Conservation (phyloP, 371 early-diverging fungal genomes). For the Chytridium lagenaria region DNA sequence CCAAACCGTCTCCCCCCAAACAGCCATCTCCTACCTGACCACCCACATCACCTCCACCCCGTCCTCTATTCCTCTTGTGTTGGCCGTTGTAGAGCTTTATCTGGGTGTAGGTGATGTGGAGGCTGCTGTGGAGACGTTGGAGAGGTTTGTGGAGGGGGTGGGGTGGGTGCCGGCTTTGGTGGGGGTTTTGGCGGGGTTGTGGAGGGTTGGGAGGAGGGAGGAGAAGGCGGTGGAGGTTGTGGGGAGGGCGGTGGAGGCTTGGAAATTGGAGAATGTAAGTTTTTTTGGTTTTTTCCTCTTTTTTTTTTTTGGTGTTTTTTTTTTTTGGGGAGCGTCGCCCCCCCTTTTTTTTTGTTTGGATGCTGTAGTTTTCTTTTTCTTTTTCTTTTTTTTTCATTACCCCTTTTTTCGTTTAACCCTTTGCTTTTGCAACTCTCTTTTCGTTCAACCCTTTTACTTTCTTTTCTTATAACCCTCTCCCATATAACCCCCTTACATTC, state of each 20-base stretch:
- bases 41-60: neutral
- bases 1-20: too few relatives aligned
- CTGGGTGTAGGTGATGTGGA: neutral
- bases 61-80: neutral
- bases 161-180: neutral
- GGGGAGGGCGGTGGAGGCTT: neutral
- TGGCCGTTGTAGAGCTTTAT: neutral
- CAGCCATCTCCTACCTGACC: conserved; percentile 64
- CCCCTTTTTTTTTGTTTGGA: too few relatives aligned
- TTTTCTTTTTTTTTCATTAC: too few relatives aligned
- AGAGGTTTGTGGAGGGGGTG: neutral
- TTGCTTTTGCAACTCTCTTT: too few relatives aligned
- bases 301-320: too few relatives aligned
- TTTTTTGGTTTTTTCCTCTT: conserved; percentile 58
- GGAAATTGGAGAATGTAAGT: conserved; percentile 35
- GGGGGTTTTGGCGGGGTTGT: neutral
- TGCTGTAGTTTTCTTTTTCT: too few relatives aligned
- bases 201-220: neutral
- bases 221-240: conserved; percentile 28
- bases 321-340: too few relatives aligned
- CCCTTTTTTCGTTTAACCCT: too few relatives aligned
- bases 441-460: too few relatives aligned
- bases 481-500: too few relatives aligned
- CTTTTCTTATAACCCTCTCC: too few relatives aligned
- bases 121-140: neutral